Evolutionary conservation across 208 protist species (phyloP).

Genomic region (Vickermania spadyakhi): DNA sequence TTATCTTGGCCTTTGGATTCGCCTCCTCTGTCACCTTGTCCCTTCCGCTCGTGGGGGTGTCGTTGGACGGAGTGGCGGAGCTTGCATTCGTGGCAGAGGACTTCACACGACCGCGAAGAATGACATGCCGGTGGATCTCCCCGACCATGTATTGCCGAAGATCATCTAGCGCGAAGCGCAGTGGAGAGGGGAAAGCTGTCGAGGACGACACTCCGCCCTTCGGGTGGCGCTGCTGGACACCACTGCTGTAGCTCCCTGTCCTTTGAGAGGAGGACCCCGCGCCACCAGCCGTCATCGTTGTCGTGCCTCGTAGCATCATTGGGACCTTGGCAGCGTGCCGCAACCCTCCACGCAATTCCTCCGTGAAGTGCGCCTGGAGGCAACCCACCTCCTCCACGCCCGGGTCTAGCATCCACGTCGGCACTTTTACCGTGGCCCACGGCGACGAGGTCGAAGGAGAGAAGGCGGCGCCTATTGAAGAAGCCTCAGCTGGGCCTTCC

Average conservation of each 20-base stretch:
- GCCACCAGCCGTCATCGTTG: too few relatives aligned
- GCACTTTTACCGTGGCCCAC: background rate
- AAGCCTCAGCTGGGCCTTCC: background rate
- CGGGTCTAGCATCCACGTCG: conserved; percentile 1
- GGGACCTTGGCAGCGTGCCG: background rate
- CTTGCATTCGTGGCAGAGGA: background rate
- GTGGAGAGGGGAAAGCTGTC: conserved; percentile 5
- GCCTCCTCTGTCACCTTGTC: background rate
- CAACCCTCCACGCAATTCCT: background rate
- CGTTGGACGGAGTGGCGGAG: background rate
- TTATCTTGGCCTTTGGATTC: background rate
- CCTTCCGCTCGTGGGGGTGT: background rate
- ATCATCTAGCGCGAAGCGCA: conserved; percentile 15
- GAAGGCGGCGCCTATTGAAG: background rate
- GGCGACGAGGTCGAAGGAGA: background rate
- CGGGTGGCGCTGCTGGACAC: background rate
- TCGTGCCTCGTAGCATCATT: background rate
- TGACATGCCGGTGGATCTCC: conserved; percentile 26
- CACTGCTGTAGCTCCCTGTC: too few relatives aligned
- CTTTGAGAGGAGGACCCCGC: too few relatives aligned
- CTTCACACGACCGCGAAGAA: conserved; percentile 7
- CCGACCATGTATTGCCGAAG: conserved; percentile 25
- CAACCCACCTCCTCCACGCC: background rate
- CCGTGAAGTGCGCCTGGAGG: conserved; percentile 3
- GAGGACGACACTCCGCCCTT: background rate